Base-by-base conservation (phyloP, 225 moss, liverwort and hornwort species). In the Anthoceros angustus region DNA sequence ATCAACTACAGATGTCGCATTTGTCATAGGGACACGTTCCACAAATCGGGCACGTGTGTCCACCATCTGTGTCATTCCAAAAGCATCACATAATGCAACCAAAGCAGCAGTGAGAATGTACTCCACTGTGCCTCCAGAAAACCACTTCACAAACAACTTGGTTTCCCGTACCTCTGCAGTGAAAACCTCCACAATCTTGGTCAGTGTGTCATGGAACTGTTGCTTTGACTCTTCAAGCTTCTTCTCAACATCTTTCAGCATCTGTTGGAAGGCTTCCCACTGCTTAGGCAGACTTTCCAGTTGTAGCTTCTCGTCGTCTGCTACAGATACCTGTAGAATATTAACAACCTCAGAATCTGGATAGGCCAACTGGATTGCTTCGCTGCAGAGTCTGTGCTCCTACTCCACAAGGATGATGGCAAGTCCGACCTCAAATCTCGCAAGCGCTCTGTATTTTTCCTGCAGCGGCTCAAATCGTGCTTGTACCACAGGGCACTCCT, bases 211-310 rank as follows among this genome's bases (percentile, higher is more conserved):
- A 39, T 82, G 79, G 66, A 87, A 87, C 55, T 63, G 82, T 43
- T 79, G 82, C 79, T 87, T 87, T 41, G 87, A 82, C 68, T 80
- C 78, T 66, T 87, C 87, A 24, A 87, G 72, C 61, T 87, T 87
- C 42, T 77, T 72, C 64, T 85, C 85, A 6, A 87, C 87, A 61
- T 70, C 77, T 14, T 67, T 71, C 62, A 87, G 80, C 87, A 87
- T 87, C 41, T 61, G 61, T 68, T 80, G 80, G 66, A 85, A 85
- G 7, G 82, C 85, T 50, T 85, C 80, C 87, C 87, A 87, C 18
- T 77, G 77, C 26, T 3, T 43, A 21, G 80, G 73, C 20, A 82
- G 45, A 9, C 39, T 76, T 41, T 87, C 82, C 25, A 87, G 32
- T 16, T 79, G 70, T 25, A 3, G 24, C 45, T 74, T 77, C 42